These are phyloP conservation scores for Suillus decipiens DNA, from an alignment of 768 basidiomycete species.

Conservation along the genomic window DNA sequence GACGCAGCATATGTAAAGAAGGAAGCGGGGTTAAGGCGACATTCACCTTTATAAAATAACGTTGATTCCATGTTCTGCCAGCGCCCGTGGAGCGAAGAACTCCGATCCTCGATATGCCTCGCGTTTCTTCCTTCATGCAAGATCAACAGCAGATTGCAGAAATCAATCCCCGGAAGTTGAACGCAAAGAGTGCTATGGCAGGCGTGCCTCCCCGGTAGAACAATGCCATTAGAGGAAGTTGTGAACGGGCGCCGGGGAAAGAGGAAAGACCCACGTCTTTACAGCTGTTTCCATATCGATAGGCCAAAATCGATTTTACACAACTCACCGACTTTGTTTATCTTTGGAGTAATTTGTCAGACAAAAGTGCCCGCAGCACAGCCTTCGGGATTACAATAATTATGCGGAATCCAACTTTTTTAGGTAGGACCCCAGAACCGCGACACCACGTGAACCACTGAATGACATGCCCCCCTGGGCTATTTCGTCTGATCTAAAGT, in stretches of 20 bases:
- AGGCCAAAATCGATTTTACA: no score
- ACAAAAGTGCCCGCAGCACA: no score
- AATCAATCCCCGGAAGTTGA: constrained; percentile 35
- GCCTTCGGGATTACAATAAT: no score
- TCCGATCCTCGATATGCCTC: constrained; percentile 83
- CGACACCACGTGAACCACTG: no score
- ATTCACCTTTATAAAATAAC: constrained; percentile 76
- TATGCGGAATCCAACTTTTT: no score
- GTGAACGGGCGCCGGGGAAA: constrained; percentile 3
- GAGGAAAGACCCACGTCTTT: constrained; percentile 53
- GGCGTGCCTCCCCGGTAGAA: constrained; percentile 58
- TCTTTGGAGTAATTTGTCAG: no score
- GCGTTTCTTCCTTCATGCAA: constrained; percentile 59
- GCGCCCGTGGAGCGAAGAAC: constrained; percentile 75
- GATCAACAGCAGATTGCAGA: not conserved
- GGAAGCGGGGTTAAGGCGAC: not conserved
- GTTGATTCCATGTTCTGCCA: constrained; percentile 65
- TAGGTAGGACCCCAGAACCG: no score
- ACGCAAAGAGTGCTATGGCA: constrained; percentile 75
- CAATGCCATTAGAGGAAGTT: not conserved
- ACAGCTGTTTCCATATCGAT: no score
- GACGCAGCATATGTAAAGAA: not conserved
- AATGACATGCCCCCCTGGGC: no score
- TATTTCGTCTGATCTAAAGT: no score
- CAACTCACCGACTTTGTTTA: no score